Percentiles rank a stretch among this genome's conserved stretches.
Conservation (phyloP, 176 grass and related monocot genomes). For the Puccinellia tenuiflora region DNA sequence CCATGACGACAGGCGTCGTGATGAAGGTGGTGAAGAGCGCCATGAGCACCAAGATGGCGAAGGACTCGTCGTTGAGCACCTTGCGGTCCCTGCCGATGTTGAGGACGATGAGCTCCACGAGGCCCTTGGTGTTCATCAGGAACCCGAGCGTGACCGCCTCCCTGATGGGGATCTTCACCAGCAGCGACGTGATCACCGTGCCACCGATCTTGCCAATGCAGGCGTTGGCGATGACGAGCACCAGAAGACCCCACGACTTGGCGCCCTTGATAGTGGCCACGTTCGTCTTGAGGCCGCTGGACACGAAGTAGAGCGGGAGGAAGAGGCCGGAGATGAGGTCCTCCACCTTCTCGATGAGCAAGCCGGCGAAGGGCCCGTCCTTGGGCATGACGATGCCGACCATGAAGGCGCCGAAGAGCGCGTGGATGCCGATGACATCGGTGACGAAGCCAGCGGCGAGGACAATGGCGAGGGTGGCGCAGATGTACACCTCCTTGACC, state of each 20-base stretch:
- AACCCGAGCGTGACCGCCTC: conserved; percentile 60
- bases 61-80: conserved; percentile 71
- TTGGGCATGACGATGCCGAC: conserved; percentile 65
- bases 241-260: conserved; percentile 57
- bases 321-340: conserved; percentile 68
- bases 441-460: conserved; percentile 59
- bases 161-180: conserved; percentile 34
- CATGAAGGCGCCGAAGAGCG: conserved; percentile 60
- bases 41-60: conserved; percentile 84
- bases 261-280: conserved; percentile 64
- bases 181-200: conserved; percentile 26
- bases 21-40: conserved; percentile 83
- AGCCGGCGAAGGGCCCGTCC: conserved; percentile 55
- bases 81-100: conserved; percentile 73
- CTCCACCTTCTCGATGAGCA: conserved; percentile 68
- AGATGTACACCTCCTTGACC: conserved; percentile 50
- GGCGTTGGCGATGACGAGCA: conserved; percentile 62
- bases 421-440: conserved; percentile 67
- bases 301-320: conserved; percentile 83
- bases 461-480: conserved; percentile 45
- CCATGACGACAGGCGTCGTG: conserved; percentile 65
- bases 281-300: conserved; percentile 68
- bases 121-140: conserved; percentile 83
- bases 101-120: conserved; percentile 79
- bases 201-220: conserved; percentile 73